These are phyloP conservation scores for Ocimum tenuiflorum DNA, from an alignment of 257 asterid genomes.

Conservation along the genomic window DNA sequence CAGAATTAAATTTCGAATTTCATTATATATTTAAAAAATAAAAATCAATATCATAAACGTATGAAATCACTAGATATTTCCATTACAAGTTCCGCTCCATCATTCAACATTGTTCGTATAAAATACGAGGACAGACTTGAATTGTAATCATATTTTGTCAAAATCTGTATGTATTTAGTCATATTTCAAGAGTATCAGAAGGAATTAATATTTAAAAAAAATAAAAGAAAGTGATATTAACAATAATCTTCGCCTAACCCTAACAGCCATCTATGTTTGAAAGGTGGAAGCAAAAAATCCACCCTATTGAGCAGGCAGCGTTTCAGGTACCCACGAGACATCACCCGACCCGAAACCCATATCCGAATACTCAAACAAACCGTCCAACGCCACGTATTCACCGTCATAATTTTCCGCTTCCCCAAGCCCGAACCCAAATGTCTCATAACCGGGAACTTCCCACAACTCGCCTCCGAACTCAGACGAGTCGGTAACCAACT, in stretches of 20 bases:
- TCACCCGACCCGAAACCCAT: slow-evolving; percentile 45
- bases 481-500: slow-evolving; percentile 25
- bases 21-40: no score
- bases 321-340: slow-evolving; percentile 36
- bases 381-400: slow-evolving; percentile 50
- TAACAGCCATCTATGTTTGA: not conserved
- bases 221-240: slow-evolving; percentile 19
- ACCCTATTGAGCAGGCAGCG: slow-evolving; percentile 46
- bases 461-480: slow-evolving; percentile 37
- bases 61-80: not conserved
- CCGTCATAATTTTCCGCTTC: slow-evolving; percentile 8
- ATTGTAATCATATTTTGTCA: slow-evolving; percentile 1
- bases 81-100: not conserved
- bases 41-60: no score
- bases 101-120: not conserved
- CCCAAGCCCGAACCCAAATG: slow-evolving; percentile 36
- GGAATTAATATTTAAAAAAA: not conserved
- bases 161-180: not conserved
- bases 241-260: slow-evolving; percentile 27
- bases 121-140: not conserved
- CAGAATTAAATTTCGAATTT: no score
- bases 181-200: slow-evolving; percentile 4
- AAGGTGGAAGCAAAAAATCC: slow-evolving; percentile 18
- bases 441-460: slow-evolving; percentile 33
- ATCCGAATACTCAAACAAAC: slow-evolving; percentile 67